Evolutionary conservation across 495 filamentous ascomycete genomes (phyloP).

Genomic region (Aspergillus kassunensis): DNA sequence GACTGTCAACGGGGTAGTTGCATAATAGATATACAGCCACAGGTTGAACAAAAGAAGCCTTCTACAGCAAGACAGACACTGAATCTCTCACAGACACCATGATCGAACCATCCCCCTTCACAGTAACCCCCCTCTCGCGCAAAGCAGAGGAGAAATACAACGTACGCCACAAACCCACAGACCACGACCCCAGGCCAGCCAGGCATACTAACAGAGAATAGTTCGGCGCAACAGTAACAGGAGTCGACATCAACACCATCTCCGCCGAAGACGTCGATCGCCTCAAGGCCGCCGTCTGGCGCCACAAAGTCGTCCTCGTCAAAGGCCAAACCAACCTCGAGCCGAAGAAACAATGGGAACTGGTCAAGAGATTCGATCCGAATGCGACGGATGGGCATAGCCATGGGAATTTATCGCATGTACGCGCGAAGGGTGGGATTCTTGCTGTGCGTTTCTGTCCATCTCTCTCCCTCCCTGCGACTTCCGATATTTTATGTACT

Average conservation of each 20-base stretch:
- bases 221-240: slow-evolving; percentile 6
- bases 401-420: neutral
- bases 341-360: slow-evolving; percentile 7
- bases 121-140: neutral
- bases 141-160: slow-evolving; percentile 4
- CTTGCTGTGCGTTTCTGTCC: slow-evolving; percentile 8
- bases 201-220: neutral
- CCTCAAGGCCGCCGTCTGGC: neutral
- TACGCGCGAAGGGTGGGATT: slow-evolving; percentile 7
- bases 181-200: too few species aligned
- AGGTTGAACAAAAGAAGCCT: too few species aligned
- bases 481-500: too few species aligned
- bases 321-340: slow-evolving; percentile 4
- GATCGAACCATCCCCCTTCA: neutral
- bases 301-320: slow-evolving; percentile 4
- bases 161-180: too few species aligned
- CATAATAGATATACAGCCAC: too few species aligned
- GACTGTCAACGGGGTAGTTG: too few species aligned
- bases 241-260: slow-evolving; percentile 3
- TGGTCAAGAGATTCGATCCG: neutral
- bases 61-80: too few species aligned
- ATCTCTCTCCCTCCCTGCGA: too few species aligned
- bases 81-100: too few species aligned
- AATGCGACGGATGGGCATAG: slow-evolving; percentile 5
- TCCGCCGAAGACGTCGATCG: slow-evolving; percentile 3